Evolutionary conservation across 1,284 basidiomycete genomes (phyloP).

Genomic region (Ceratobasidium sp.): DNA sequence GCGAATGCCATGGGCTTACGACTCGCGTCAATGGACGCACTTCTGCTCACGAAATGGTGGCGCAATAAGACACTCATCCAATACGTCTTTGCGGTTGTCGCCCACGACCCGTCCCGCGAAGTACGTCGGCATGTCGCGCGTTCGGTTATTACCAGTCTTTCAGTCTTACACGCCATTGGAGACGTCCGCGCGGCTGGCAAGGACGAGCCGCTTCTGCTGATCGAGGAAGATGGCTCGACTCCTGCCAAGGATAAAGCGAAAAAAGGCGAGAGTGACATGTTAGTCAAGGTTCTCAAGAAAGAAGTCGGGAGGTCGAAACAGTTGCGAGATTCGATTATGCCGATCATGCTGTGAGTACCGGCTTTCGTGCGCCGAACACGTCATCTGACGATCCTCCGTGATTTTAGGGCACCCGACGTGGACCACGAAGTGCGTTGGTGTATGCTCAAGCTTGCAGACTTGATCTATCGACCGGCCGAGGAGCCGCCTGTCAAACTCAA

Average conservation of each 20-base stretch:
- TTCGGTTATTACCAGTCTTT: slow-evolving; percentile 87
- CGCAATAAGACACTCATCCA: slow-evolving; percentile 80
- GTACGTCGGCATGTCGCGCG: slow-evolving; percentile 90
- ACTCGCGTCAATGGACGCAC: slow-evolving; percentile 91
- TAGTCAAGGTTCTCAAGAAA: slow-evolving; percentile 85
- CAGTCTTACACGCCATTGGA: slow-evolving; percentile 88
- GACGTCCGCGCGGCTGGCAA: slow-evolving; percentile 83
- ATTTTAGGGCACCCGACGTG: slow-evolving; percentile 72
- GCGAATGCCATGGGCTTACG: slow-evolving; percentile 94
- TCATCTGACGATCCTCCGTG: slow-evolving; percentile 31
- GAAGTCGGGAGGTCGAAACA: slow-evolving; percentile 88
- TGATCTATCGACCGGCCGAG: slow-evolving; percentile 84
- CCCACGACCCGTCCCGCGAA: slow-evolving; percentile 84
- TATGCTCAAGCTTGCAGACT: slow-evolving; percentile 91
- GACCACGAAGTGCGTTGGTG: slow-evolving; percentile 93
- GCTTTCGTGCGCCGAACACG: slow-evolving; percentile 6
- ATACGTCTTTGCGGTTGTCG: slow-evolving; percentile 90
- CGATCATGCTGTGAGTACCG: slow-evolving; percentile 77
- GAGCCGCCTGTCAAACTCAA: slow-evolving; percentile 89
- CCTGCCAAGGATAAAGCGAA: slow-evolving; percentile 78
- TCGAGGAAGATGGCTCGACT: slow-evolving; percentile 85
- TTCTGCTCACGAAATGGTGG: slow-evolving; percentile 93
- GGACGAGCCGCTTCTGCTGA: slow-evolving; percentile 79
- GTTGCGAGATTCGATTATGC: slow-evolving; percentile 82
- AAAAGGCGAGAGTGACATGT: slow-evolving; percentile 82